Base-by-base conservation (phyloP, 257 asterid genomes). In the Primulina tabacum region DNA sequence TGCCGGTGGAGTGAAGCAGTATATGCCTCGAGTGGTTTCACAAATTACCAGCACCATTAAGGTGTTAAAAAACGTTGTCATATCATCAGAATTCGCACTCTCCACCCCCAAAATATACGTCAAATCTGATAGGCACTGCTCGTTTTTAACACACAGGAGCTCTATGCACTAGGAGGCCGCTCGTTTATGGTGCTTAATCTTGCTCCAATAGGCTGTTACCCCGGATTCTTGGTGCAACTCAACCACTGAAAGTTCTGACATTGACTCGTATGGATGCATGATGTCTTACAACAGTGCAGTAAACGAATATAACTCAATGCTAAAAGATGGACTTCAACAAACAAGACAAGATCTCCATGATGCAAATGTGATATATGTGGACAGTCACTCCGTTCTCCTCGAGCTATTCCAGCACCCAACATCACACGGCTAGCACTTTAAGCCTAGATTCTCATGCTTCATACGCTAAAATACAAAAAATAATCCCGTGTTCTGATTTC, bases 171-270 rank as follows among this genome's bases (percentile, higher is more conserved):
- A 2, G 93, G 93, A 20, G 91, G 91, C 29, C 71, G 88, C 35
- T 74, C 87, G 32, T 81, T 89, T 69, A 29, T 85, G 68, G 85
- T 89, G n/a, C 85, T 83, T 12, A 87, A 85, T 71, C 72, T 89
- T n/a, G 96, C 85, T n/a, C 96, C 96, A 7, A 52, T 87, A 10
- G 92, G 92, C 7, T 89, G 91, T 52, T 87, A 87, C 71, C 88
- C 93, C 2, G 63, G 84, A 7, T 73, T 80, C 47, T 52, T 87
- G 53, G 87, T 82, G 66, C 73, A 79, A 60, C 81, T 85, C 6
- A 82, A 82, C 11, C 93, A 83, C n/a, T 60, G 50, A 76, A 7
- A 70, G 65, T 64, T 77, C 88, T 7, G 93, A 89, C 58, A 33
- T 80, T 8, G 96, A 89, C 33, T 70, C 68, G 9, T 80, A 64